Base-by-base conservation (phyloP, 2,329 filamentous ascomycete genomes). In the Verticillium alfalfae region DNA sequence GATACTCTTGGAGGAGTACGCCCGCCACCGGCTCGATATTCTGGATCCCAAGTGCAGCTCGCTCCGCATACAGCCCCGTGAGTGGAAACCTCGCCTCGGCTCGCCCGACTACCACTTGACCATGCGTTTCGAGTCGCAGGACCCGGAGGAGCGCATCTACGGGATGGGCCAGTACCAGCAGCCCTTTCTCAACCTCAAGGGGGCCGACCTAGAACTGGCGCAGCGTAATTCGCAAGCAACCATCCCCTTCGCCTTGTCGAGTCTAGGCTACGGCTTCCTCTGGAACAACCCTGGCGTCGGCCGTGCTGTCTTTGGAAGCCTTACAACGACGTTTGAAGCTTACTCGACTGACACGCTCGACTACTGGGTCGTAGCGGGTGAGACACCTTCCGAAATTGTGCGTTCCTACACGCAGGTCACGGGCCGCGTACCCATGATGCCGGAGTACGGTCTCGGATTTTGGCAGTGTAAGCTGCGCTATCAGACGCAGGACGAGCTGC, bases 151-250 rank as follows among this genome's bases (percentile, higher is more conserved):
- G 69, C 84, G 81, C 68, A 82, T 89, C n/a, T 89, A 80, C 67
- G 87, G 87, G 22, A 89, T 89, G 86, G 87, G 87, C 0, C 87
- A 89, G 71, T 89, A 89, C 63, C 87, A 89, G 67, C 86, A 89
- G 66, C 82, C 84, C 0, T 79, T 77, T 59, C 74, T 89, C n/a
- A 79, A 89, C 67, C 76, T 89, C 57, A 89, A 88, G 66, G 87
- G 87, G 0, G 69, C 76, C 0, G 85, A 89, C 61, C 70, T 89
- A 1, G 87, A 89, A 68, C 78, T 89, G 2, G 86, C 87, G 0
- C 87, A 89, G 41, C 80, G 86, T 1, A 89, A 89, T 68, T 88
- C 85, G 0, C 87, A 89, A 70, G 86, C 86, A 4, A 86, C 81
- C 58, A 81, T 89, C 0, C 87, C 87, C 0, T 89, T 89, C 69